Conservation (phyloP, 1,139 yeast species). For the Ashbya aceris region DNA sequence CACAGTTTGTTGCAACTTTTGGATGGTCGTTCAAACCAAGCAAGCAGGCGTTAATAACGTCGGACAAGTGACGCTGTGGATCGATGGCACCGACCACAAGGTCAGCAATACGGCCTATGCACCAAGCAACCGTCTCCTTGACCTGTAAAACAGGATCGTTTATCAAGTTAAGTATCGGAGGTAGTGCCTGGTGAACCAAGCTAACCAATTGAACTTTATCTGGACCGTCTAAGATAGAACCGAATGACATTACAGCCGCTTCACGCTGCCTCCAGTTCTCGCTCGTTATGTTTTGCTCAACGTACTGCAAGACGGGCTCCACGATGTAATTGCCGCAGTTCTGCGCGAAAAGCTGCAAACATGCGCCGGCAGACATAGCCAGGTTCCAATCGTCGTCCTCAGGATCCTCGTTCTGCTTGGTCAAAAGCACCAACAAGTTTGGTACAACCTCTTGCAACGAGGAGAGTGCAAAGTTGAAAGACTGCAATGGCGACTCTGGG, state of each 20-base stretch:
- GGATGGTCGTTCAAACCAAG: conserved; percentile 83
- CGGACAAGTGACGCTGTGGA: conserved; percentile 52
- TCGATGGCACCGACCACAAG: conserved; percentile 72
- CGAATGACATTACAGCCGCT: conserved; percentile 98
- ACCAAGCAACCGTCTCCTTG: conserved; percentile 97
- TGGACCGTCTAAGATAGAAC: conserved; percentile 93
- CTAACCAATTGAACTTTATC: conserved; percentile 59
- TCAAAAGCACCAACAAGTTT: conserved; percentile 65
- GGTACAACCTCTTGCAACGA: conserved; percentile 86
- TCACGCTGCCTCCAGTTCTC: conserved; percentile 81
- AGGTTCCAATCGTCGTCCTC: conserved; percentile 96
- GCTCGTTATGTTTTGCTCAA: conserved; percentile 57
- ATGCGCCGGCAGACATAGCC: conserved; percentile 98
- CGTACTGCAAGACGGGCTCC: conserved; percentile 75
- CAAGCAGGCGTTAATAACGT: conserved; percentile 61
- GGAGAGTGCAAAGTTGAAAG: conserved; percentile 69
- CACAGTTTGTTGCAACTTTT: conserved; percentile 86
- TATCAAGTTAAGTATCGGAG: conserved; percentile 66
- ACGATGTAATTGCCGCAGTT: conserved; percentile 80
- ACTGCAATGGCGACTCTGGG: conserved; percentile 35
- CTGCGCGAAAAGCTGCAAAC: conserved; percentile 88
- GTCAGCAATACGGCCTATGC: conserved; percentile 93
- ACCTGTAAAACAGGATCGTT: conserved; percentile 72
- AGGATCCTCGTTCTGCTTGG: conserved; percentile 83
- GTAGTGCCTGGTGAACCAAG: conserved; percentile 72